Evolutionary conservation across 202 grass and related monocot genomes (phyloP), one percentile per base, ranked within the genome.

Genomic region (Elaeis oleifera): DNA sequence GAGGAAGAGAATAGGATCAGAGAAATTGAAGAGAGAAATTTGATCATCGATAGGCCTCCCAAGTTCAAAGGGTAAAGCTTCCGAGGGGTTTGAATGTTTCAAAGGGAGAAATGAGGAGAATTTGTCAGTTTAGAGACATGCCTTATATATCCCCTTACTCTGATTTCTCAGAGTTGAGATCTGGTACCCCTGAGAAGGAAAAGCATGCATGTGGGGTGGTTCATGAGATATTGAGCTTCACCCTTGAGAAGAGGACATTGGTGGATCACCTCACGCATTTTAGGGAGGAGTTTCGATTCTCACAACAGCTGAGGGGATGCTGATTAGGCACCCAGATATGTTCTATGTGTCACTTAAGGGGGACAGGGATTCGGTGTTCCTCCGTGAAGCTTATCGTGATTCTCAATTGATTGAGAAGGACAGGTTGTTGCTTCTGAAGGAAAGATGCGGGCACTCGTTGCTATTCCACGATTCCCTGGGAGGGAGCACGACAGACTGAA

Each of bases 331-430:
- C 61, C 94, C 94, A 4, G 85, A 99, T 57, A 89, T 99, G 82
- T 92, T 92, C 61, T 99, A 92, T 70, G 85, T 92, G 24, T 99
- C 94, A 0, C 75, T 99, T 64, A 99, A 99, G 63, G 88, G 94
- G 31, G 79, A 86, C 5, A 78, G 94, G 51, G 88, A 99, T 66
- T 89, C 88, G 0, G 85, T 99, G 70, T 92, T 99, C 76, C 94
- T 92, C 58, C 83, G 94, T 0, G 94, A 99, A 59, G 94, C 94
- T 0, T 89, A 99, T 54, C 78, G 53, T 70, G 83, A 86, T 56
- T 92, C 94, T 0, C 88, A 99, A 62, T 73, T 92, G 4, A 15
- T 92, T 2, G 94, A 97, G 54, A 97, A 92, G 88, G 82, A 85
- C 60, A 72, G 72, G 44, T 79, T 99, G 49, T 71, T 92, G 21